phyloP scores from a whole-genome alignment of 208 protist species.

The Blechomonas ayalai region DNA sequence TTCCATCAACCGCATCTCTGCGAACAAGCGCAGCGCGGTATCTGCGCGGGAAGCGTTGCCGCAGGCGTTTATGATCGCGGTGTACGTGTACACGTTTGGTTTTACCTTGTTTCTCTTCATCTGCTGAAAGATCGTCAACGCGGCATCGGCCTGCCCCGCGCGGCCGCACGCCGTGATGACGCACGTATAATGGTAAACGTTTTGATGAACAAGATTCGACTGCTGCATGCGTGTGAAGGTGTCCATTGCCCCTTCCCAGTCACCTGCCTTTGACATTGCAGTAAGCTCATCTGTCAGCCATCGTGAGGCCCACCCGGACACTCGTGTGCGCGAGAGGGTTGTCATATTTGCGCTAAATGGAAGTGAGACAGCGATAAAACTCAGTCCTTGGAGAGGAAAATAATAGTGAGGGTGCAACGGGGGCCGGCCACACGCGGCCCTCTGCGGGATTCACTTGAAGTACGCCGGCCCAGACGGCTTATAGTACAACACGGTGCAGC shows the following conservation, averaged over 20 bases:
- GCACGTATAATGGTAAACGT: slow-evolving; percentile 89
- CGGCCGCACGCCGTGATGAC: slow-evolving; percentile 78
- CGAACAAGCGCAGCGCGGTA: slow-evolving; percentile 57
- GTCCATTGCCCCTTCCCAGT: slow-evolving; percentile 74
- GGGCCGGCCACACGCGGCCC: too few species aligned
- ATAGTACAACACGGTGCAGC: too few species aligned
- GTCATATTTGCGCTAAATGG: slow-evolving; percentile 48
- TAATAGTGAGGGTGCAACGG: too few species aligned
- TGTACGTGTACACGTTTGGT: slow-evolving; percentile 87
- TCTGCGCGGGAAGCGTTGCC: slow-evolving; percentile 37
- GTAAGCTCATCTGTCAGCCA: slow-evolving; percentile 88
- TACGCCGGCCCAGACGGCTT: too few species aligned
- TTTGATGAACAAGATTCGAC: slow-evolving; percentile 61
- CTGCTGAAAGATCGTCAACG: slow-evolving; percentile 49
- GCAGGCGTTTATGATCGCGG: slow-evolving; percentile 70
- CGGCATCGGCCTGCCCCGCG: slow-evolving; percentile 50
- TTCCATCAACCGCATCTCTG: slow-evolving; percentile 63
- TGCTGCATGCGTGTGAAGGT: slow-evolving; percentile 59
- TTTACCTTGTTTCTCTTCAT: slow-evolving; percentile 66
- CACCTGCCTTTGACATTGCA: slow-evolving; percentile 45
- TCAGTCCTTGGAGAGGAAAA: too few species aligned
- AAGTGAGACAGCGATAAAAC: too few species aligned
- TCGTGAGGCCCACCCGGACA: slow-evolving; percentile 60
- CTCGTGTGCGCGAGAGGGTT: slow-evolving; percentile 44
- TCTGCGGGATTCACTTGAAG: too few species aligned